A percentile compares a stretch with the other conserved stretches of the same genome.
phyloP scores from a whole-genome alignment of 2,329 filamentous ascomycete genomes.

The Stagonosporopsis chrysanthemi region DNA sequence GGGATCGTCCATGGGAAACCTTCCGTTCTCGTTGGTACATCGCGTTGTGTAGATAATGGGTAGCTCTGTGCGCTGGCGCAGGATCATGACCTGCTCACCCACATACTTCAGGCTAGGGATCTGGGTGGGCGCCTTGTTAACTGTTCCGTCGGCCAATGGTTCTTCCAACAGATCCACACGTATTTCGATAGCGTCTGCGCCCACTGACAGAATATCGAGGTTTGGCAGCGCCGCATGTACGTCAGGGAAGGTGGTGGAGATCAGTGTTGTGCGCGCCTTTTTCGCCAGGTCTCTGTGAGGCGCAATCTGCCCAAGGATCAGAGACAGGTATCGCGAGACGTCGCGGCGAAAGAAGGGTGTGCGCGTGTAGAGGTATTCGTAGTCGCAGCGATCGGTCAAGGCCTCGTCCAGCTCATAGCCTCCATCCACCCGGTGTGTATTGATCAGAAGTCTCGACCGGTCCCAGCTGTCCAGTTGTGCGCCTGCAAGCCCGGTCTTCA shows the following conservation, averaged over 20 bases:
- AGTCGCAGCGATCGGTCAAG: conserved; percentile 76
- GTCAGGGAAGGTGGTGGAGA: conserved; percentile 88
- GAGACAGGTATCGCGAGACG: conserved; percentile 78
- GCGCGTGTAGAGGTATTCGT: conserved; percentile 84
- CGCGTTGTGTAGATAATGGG: conserved; percentile 91
- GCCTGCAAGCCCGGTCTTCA: conserved; percentile 65
- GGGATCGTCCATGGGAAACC: conserved; percentile 83
- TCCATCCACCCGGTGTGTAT: conserved; percentile 77
- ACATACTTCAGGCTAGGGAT: conserved; percentile 84
- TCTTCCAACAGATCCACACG: conserved; percentile 83
- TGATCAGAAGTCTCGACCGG: conserved; percentile 71
- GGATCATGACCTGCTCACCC: conserved; percentile 82
- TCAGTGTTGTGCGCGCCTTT: conserved; percentile 81
- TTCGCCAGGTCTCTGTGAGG: conserved; percentile 79
- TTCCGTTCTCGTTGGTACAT: conserved; percentile 81
- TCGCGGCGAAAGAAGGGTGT: conserved; percentile 76
- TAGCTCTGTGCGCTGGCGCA: conserved; percentile 83
- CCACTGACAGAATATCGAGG: conserved; percentile 85
- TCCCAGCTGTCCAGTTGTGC: conserved; percentile 65
- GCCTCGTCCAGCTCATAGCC: conserved; percentile 66
- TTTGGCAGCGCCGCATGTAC: conserved; percentile 83
- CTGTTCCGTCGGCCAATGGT: conserved; percentile 65
- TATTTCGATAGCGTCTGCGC: conserved; percentile 84
- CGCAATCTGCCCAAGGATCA: conserved; percentile 79
- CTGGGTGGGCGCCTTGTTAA: conserved; percentile 69